Base-by-base conservation (phyloP, 2,329 filamentous ascomycete genomes). In the Pseudocercospora crystallina region DNA sequence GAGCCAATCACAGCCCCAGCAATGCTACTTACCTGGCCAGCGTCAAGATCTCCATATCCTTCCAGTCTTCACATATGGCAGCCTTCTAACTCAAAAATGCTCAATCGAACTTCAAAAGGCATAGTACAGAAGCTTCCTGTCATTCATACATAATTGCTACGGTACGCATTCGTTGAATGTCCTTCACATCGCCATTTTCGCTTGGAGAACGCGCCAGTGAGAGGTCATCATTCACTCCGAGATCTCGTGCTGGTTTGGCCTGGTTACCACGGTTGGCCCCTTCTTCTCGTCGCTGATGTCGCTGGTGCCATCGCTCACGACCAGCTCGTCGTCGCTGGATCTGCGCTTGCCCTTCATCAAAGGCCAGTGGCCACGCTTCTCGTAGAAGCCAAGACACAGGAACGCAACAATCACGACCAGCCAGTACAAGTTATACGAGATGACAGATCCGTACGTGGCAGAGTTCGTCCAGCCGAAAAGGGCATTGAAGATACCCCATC, bases 381-480 rank as follows among this genome's bases (percentile, higher is more conserved):
- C 89, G 56, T 80, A 80, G 72, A 82, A 89, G 36, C 85, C 78
- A 76, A 92, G 78, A 31, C 73, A 59, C 11, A 82, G 54, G 65
- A 92, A 88, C 5, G 78, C 79, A 12, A 76, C 54, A 49, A 90
- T 89, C 58, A 89, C 78, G 8, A 54, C 76, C 43, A 94, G 71
- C 90, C 90, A 96, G 74, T 95, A 95, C 12, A 92, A 51, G 67
- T 94, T 95, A 74, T 95, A 95, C 1, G 87, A 84, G 56, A 95
- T 83, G 57, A 95, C 86, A 1, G 88, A 91, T 44, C 90, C 89
- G 62, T 92, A 90, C 1, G 90, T 95, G 5, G 88, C 90, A 10
- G 87, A 89, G 73, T 95, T 95, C 54, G 84, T 81, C 90, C 90
- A 96, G 51, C 90, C 90, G 9, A 95, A 77, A 46, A 95, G 78